Percentiles rank a stretch among this genome's conserved stretches.
These are phyloP conservation scores for Claviceps cyperi DNA, from an alignment of 2,329 filamentous ascomycete species.

Conservation along the genomic window DNA sequence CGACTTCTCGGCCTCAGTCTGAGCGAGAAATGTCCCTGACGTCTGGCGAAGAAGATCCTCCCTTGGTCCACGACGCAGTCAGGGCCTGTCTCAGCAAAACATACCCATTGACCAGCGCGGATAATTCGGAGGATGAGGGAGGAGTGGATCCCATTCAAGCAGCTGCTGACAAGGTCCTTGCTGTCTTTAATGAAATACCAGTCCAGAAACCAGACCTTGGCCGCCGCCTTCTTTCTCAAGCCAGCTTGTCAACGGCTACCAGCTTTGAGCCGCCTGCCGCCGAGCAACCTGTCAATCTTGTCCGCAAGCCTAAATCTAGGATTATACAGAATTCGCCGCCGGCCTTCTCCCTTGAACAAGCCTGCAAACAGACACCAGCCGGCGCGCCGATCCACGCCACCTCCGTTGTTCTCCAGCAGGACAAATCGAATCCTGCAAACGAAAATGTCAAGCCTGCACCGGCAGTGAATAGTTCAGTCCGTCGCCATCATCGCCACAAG, in stretches of 20 bases:
- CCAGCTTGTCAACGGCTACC: conserved; percentile 4
- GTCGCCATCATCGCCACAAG: conserved; percentile 5
- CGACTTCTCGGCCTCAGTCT: conserved; percentile 26
- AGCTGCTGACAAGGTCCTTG: conserved; percentile 9
- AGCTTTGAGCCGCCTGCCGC: conserved; percentile 23
- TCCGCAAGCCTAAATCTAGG: conserved; percentile 8
- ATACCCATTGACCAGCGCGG: conserved; percentile 1
- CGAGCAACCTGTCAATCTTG: conserved; percentile 22
- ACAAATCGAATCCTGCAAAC: neutral
- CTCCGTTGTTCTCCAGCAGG: conserved; percentile 6
- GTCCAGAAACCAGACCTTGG: conserved; percentile 6
- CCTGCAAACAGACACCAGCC: conserved; percentile 7
- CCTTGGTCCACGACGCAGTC: conserved; percentile 1
- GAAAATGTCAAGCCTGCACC: neutral
- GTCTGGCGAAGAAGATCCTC: conserved; percentile 3
- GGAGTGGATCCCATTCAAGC: conserved; percentile 7
- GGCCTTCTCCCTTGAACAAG: conserved; percentile 11
- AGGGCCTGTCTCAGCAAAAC: neutral
- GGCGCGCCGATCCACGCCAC: conserved; percentile 8
- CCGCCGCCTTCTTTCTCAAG: conserved; percentile 8
- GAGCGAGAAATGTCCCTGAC: conserved; percentile 18
- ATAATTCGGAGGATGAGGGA: conserved; percentile 5
- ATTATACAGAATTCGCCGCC: neutral
- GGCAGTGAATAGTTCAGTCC: neutral
- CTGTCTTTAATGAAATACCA: conserved; percentile 9